Evolutionary conservation across 257 asterid species (phyloP).

Genomic region (Voacanga thouarsii): DNA sequence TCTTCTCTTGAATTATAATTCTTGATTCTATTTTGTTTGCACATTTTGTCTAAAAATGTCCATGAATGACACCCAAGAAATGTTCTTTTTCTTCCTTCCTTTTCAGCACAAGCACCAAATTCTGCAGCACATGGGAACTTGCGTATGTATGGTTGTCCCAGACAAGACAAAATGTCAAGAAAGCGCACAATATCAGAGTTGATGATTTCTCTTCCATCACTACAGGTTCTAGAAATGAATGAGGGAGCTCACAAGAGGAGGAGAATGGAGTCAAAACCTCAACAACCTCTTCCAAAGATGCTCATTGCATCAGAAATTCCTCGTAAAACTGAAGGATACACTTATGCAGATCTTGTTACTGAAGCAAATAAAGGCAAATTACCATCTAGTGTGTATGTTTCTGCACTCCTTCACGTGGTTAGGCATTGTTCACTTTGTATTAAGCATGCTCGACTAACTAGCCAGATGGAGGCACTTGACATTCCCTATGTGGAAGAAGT

Average conservation of each 20-base stretch:
- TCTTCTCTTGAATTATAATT: constrained; percentile 11
- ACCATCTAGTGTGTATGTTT: constrained; percentile 72
- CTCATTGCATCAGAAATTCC: constrained; percentile 45
- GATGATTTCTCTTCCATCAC: constrained; percentile 72
- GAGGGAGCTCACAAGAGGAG: constrained; percentile 64
- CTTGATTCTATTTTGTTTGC: background rate
- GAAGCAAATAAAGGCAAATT: constrained; percentile 91
- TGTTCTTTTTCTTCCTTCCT: constrained; percentile 13
- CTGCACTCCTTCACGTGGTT: constrained; percentile 82
- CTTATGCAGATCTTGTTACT: constrained; percentile 66
- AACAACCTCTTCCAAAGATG: constrained; percentile 35
- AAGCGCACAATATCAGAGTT: constrained; percentile 78
- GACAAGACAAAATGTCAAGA: constrained; percentile 43
- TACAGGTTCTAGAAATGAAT: constrained; percentile 40
- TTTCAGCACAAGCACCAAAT: constrained; percentile 54
- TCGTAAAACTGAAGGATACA: constrained; percentile 47
- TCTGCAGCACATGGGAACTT: constrained; percentile 43
- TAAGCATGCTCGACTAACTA: constrained; percentile 91
- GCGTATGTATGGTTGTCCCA: constrained; percentile 37
- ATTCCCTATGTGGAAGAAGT: constrained; percentile 96
- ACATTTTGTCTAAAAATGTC: background rate
- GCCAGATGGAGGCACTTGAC: constrained; percentile 94
- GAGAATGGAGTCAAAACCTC: constrained; percentile 42
- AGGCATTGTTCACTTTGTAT: constrained; percentile 94
- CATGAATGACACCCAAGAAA: background rate